Evolutionary conservation across 2,329 filamentous ascomycete genomes (phyloP).

Genomic region (Fusarium hostae): DNA sequence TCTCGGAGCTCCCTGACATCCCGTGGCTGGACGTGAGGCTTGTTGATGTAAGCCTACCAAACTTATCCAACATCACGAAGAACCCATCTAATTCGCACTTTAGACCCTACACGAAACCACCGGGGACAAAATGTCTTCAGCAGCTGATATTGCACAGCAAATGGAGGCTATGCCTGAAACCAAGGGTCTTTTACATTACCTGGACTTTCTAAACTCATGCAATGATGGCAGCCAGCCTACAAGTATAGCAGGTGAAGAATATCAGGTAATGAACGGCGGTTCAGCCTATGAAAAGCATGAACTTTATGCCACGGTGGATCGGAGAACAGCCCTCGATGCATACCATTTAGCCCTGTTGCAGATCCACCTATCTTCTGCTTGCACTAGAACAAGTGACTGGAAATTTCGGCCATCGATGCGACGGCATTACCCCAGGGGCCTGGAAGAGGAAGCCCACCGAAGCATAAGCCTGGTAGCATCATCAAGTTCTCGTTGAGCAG

Average conservation of each 20-base stretch:
- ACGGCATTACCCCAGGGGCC: neutral
- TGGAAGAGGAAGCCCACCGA: constrained; percentile 1
- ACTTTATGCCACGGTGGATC: fast-evolving
- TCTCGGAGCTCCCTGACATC: neutral
- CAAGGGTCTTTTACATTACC: neutral
- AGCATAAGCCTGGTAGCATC: neutral
- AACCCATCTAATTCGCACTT: neutral
- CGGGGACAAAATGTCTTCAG: neutral
- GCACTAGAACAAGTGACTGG: neutral
- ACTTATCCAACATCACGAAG: fast-evolving
- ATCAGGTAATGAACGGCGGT: neutral
- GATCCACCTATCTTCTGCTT: neutral
- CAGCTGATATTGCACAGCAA: neutral
- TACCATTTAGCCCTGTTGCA: neutral
- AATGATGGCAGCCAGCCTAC: neutral
- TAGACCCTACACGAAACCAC: neutral
- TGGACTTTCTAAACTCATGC: neutral
- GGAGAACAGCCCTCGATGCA: neutral
- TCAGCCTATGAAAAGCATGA: neutral
- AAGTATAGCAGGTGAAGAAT: neutral
- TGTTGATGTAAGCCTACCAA: neutral
- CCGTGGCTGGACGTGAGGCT: neutral
- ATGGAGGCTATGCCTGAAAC: neutral
- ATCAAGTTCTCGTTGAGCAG: neutral
- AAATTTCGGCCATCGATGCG: neutral